Conservation (phyloP, 2,329 filamentous ascomycete species). For the Aureobasidium namibiae region DNA sequence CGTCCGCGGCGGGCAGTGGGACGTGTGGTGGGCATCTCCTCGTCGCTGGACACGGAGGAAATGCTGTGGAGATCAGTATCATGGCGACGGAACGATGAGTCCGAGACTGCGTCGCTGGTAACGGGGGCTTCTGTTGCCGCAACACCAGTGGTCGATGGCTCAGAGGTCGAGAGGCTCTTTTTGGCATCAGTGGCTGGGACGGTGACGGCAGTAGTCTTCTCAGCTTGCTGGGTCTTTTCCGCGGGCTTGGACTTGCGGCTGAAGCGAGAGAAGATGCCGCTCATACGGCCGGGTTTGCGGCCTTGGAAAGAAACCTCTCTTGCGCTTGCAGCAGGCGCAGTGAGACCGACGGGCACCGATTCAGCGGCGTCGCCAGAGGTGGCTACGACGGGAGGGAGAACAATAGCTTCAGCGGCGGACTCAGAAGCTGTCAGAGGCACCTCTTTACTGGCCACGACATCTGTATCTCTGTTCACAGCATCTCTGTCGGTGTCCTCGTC, state of each 20-base stretch:
- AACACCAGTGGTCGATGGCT: conserved; percentile 8
- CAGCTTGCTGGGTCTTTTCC: conserved; percentile 1
- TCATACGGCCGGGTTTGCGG: conserved; percentile 24
- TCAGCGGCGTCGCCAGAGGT: not conserved
- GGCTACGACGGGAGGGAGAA: not conserved
- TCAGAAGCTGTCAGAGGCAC: not conserved
- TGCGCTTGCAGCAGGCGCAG: conserved; percentile 1
- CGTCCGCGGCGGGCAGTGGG: conserved; percentile 22
- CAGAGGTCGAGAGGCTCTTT: conserved; percentile 31
- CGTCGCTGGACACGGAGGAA: conserved; percentile 12
- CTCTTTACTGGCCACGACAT: not conserved
- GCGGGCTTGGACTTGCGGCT: conserved; percentile 31
- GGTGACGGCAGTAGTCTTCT: conserved; percentile 33
- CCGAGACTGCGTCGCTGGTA: conserved; percentile 2
- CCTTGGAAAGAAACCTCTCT: not conserved
- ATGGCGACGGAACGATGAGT: conserved; percentile 13
- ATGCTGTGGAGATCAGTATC: conserved; percentile 11
- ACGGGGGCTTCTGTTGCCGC: conserved; percentile 7
- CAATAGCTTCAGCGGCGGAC: not conserved
- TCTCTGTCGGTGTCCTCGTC: conserved; percentile 9
- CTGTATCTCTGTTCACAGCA: not conserved
- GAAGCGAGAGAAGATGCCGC: conserved; percentile 30
- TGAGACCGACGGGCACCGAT: not conserved
- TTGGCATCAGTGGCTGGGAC: conserved; percentile 45
- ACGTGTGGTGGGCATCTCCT: conserved; percentile 19